phyloP scores from a whole-genome alignment of 2,329 filamentous ascomycete genomes.

The Pseudogymnoascus sp. region DNA sequence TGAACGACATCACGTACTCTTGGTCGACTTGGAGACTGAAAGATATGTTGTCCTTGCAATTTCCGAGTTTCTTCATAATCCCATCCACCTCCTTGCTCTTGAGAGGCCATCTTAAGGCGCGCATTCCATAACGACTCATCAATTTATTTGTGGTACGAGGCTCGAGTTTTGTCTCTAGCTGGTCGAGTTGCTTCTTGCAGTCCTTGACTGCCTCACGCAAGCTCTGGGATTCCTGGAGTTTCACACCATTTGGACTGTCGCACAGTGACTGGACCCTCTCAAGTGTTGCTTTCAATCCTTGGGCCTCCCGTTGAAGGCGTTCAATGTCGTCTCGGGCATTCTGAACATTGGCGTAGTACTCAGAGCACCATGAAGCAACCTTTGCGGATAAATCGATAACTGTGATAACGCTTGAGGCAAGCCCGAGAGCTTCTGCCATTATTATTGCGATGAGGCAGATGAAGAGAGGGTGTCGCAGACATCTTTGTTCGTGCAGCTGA shows the following conservation, averaged over 20 bases:
- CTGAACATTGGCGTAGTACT: conserved; percentile 30
- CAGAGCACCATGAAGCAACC: conserved; percentile 26
- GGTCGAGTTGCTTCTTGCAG: conserved; percentile 18
- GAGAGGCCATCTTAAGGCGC: conserved; percentile 34
- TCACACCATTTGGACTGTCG: conserved; percentile 21
- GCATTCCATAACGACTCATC: conserved; percentile 28
- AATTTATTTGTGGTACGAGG: conserved; percentile 20
- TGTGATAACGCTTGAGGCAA: conserved; percentile 30
- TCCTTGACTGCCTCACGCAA: conserved; percentile 19
- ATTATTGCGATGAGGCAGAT: conserved; percentile 13
- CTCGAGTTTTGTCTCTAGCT: conserved; percentile 21
- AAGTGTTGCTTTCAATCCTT: conserved; percentile 22
- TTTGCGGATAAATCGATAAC: conserved; percentile 33
- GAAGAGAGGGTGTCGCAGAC: conserved; percentile 12
- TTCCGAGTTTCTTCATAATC: conserved; percentile 24
- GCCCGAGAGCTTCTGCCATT: conserved; percentile 22
- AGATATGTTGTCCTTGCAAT: conserved; percentile 23
- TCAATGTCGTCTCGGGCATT: conserved; percentile 27
- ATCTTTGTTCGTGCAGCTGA: neutral
- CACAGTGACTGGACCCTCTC: conserved; percentile 23
- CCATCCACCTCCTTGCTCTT: conserved; percentile 27
- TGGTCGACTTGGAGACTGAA: conserved; percentile 29
- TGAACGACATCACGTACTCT: conserved; percentile 21
- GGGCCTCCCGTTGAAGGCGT: conserved; percentile 25
- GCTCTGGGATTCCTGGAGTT: conserved; percentile 22